Percentiles rank a stretch among this genome's conserved stretches.
Evolutionary conservation across 257 asterid species (phyloP).

Genomic region (Forsythia viridissima): DNA sequence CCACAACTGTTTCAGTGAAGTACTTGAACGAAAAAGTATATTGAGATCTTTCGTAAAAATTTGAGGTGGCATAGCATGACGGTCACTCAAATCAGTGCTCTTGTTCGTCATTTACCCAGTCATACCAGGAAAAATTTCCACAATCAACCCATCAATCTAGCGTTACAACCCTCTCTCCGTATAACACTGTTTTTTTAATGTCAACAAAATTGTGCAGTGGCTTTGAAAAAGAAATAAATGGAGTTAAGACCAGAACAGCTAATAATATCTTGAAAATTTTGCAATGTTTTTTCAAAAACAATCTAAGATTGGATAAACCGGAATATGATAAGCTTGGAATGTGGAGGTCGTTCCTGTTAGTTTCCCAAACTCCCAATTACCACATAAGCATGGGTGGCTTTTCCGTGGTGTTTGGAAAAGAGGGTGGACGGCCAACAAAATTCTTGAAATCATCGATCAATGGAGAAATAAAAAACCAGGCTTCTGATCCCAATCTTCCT

Average conservation of each 20-base stretch:
- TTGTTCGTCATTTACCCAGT: not conserved
- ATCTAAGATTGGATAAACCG: not conserved
- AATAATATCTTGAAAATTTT: not conserved
- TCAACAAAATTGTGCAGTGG: not conserved
- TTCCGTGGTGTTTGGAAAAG: not conserved
- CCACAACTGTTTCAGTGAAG: not conserved
- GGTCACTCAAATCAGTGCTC: not conserved
- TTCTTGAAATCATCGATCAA: not conserved
- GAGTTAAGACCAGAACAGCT: not conserved
- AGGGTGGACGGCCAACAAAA: not conserved
- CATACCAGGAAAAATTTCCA: not conserved
- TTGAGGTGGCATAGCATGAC: not conserved
- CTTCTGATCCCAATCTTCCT: not conserved
- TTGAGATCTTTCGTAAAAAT: not conserved
- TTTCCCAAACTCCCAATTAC: not conserved
- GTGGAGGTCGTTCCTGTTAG: not conserved
- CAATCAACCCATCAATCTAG: not conserved
- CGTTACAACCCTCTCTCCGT: not conserved
- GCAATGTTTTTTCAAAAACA: not conserved
- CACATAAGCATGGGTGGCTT: not conserved
- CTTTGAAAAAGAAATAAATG: not conserved
- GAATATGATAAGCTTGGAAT: not conserved
- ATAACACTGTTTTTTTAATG: not conserved
- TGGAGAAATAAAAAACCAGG: not conserved
- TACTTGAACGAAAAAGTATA: not conserved